A percentile compares a stretch with the other conserved stretches of the same genome.
phyloP scores from a whole-genome alignment of 768 basidiomycete species.

The Boletus tylopilopsis region DNA sequence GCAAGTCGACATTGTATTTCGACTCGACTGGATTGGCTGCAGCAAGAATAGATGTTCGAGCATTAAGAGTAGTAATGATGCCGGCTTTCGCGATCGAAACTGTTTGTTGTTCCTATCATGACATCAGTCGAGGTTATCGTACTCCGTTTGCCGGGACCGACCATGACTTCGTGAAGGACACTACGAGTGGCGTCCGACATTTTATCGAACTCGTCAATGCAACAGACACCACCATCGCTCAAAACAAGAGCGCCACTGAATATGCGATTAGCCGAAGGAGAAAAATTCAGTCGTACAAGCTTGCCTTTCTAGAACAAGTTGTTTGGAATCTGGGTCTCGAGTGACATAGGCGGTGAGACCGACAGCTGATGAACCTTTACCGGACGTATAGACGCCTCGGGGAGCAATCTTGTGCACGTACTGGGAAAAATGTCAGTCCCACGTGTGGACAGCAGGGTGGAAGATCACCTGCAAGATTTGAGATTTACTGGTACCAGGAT shows the following conservation, averaged over 20 bases:
- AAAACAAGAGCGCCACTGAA: conserved; percentile 87
- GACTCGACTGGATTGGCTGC: conserved; percentile 97
- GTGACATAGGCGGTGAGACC: conserved; percentile 99
- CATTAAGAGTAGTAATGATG: conserved; percentile 97
- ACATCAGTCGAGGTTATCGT: not conserved
- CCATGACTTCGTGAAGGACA: conserved; percentile 99
- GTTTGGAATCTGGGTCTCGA: conserved; percentile 96
- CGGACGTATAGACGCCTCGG: conserved; percentile 94
- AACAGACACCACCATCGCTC: conserved; percentile 95
- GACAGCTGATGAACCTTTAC: conserved; percentile 97
- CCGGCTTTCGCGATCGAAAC: conserved; percentile 99
- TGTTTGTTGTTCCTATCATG: conserved; percentile 94
- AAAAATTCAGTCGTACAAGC: conserved; percentile 6
- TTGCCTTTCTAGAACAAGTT: conserved; percentile 93
- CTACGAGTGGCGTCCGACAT: conserved; percentile 98
- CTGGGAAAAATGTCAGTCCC: conserved; percentile 36
- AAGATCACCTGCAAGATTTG: conserved; percentile 82
- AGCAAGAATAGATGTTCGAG: conserved; percentile 95
- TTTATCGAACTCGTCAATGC: conserved; percentile 99
- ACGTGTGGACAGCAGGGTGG: not conserved
- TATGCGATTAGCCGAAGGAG: conserved; percentile 3
- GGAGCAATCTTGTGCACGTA: conserved; percentile 99
- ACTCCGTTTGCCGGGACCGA: conserved; percentile 30
- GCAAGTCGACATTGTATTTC: conserved; percentile 87
- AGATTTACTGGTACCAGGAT: conserved; percentile 95